Evolutionary conservation across 495 filamentous ascomycete species (phyloP), one percentile per base, ranked within the genome.

Genomic region (Hyphodiscus hymeniophilus): DNA sequence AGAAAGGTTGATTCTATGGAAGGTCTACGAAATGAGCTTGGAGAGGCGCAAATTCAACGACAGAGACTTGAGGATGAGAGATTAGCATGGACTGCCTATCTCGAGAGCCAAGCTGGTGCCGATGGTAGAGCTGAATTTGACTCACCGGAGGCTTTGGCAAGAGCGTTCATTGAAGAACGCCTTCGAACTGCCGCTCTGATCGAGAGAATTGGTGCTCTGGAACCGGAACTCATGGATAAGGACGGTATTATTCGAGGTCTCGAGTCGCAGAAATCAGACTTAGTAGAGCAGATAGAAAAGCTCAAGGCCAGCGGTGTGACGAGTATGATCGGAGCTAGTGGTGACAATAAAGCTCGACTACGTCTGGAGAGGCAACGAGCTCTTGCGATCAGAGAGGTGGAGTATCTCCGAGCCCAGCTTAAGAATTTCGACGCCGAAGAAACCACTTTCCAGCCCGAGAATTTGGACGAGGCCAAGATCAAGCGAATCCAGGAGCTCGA

Each of bases 341-440:
- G 60, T 50, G 75, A 76, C 31, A 72, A 71, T 43, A 85, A 81
- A 59, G 69, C 77, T n/a, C 76, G 84, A 36, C 73, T 89, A 18
- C 69, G 78, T 6, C 48, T 77, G 1, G 91, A 99, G 58, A 73
- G 91, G 31, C 90, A 96, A 60, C 82, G 86, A 47, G 77, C 77
- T 6, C 74, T 97, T 3, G 88, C 88, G 3, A 65, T 87, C 17
- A 95, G 95, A 58, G 94, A 99, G 61, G 87, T 94, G 6, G 87
- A 96, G 52, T 92, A 91, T 61, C 73, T 99, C 7, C 84, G 94
- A 13, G 91, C 85, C 3, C 92, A 99, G 58, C 68, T 96, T 18
- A 94, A 94, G 62, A 83, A 84, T 0, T 95, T 90, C 47, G 91
- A 95, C 51, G 76, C 80, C 20, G 94, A 97, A 64, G 90, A 96